Evolutionary conservation across 306 rosid genomes (phyloP).

Genomic region (Malus sieversii): DNA sequence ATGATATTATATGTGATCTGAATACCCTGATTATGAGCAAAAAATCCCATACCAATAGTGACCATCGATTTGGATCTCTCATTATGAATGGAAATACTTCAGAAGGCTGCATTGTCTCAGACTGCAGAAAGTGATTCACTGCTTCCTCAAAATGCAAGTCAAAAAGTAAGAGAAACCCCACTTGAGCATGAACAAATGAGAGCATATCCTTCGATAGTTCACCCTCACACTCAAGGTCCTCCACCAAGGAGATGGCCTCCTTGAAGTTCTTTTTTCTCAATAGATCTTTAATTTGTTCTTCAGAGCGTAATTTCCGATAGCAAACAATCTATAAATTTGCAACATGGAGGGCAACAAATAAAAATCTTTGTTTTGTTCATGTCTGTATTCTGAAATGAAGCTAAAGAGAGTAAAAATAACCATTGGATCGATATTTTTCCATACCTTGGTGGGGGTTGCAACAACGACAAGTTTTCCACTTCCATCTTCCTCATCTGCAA

Average conservation of each 20-base stretch:
- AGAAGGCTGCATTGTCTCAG: constrained; percentile 92
- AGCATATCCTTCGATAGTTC: constrained; percentile 82
- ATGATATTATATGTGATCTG: constrained; percentile 3
- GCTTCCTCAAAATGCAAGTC: constrained; percentile 96
- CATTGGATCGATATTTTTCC: constrained; percentile 6
- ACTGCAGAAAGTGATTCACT: constrained; percentile 82
- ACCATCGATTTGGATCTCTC: constrained; percentile 99
- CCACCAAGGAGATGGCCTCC: constrained; percentile 81
- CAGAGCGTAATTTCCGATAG: constrained; percentile 69
- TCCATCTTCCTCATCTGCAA: constrained; percentile 63
- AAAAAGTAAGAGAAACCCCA: constrained; percentile 92
- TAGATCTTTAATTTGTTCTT: constrained; percentile 87
- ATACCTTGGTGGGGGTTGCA: constrained; percentile 77
- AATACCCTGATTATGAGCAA: constrained; percentile 10
- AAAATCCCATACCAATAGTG: constrained; percentile 62
- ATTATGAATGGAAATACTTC: constrained; percentile 91
- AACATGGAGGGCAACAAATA: constrained; percentile 2
- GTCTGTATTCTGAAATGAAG: background rate
- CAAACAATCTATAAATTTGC: constrained; percentile 59
- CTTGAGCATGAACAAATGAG: constrained; percentile 94
- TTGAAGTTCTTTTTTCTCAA: constrained; percentile 79
- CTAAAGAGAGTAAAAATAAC: background rate
- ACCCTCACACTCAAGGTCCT: constrained; percentile 87
- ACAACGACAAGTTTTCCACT: constrained; percentile 62
- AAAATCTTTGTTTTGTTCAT: background rate